Evolutionary conservation across 805 yeast genomes (phyloP).

Genomic region (Metschnikowia vanudenii): DNA sequence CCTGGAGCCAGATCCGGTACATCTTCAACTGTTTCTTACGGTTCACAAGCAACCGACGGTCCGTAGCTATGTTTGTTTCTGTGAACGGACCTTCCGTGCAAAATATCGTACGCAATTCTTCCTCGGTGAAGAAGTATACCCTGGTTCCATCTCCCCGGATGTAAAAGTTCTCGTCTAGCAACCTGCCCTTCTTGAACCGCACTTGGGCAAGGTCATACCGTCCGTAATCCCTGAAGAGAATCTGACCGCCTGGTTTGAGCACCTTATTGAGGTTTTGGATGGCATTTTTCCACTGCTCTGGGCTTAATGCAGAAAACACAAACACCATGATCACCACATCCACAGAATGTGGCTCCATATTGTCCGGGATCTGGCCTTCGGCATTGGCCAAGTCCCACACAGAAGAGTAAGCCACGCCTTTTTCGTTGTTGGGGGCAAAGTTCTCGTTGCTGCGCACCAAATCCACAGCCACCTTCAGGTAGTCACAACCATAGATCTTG

Average conservation of each 20-base stretch:
- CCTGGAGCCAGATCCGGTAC: constrained; percentile 97
- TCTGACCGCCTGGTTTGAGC: constrained; percentile 89
- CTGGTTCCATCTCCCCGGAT: constrained; percentile 98
- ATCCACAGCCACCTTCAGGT: constrained; percentile 85
- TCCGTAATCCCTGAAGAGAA: constrained; percentile 91
- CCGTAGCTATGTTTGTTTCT: constrained; percentile 82
- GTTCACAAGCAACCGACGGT: constrained; percentile 85
- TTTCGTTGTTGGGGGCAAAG: constrained; percentile 50
- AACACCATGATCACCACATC: constrained; percentile 95
- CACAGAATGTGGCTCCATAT: constrained; percentile 74
- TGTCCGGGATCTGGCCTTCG: constrained; percentile 75
- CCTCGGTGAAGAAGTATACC: constrained; percentile 95
- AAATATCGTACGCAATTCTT: constrained; percentile 77
- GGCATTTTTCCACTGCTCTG: constrained; percentile 87
- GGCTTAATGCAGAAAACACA: constrained; percentile 88
- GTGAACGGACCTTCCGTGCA: constrained; percentile 46
- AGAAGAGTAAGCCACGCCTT: constrained; percentile 65
- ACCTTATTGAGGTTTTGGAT: constrained; percentile 64
- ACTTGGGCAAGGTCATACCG: constrained; percentile 95
- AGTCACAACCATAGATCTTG: constrained; percentile 82
- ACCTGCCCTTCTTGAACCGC: constrained; percentile 82
- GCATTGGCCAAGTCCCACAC: constrained; percentile 95
- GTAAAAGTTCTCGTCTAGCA: constrained; percentile 89
- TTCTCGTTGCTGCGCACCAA: constrained; percentile 65
- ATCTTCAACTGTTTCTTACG: constrained; percentile 89